A percentile compares a stretch with the other conserved stretches of the same genome.
Evolutionary conservation across 2,329 filamentous ascomycete genomes (phyloP).

Genomic region (Cercospora sp.): DNA sequence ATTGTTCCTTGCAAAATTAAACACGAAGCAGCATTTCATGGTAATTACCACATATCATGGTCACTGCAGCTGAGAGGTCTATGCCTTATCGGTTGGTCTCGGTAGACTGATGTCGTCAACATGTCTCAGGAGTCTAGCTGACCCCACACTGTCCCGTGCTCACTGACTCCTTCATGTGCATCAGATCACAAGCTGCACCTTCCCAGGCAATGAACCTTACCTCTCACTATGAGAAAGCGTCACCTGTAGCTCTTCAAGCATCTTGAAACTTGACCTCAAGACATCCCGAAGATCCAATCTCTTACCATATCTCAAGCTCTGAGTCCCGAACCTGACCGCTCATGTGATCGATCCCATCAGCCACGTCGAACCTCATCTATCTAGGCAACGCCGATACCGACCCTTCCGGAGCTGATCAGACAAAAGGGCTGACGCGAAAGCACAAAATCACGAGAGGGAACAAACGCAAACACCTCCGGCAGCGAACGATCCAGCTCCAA

Average conservation of each 20-base stretch:
- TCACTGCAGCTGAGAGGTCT: neutral
- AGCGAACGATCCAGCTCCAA: neutral
- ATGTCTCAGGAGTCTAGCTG: neutral
- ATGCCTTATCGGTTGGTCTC: neutral
- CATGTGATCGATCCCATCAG: neutral
- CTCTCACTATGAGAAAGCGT: neutral
- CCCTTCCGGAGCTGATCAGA: neutral
- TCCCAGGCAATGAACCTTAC: neutral
- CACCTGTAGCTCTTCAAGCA: neutral
- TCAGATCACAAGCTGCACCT: neutral
- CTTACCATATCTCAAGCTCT: neutral
- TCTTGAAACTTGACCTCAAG: neutral
- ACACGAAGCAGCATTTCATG: neutral
- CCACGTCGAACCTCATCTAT: neutral
- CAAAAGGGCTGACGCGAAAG: neutral
- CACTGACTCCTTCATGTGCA: neutral
- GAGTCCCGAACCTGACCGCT: neutral
- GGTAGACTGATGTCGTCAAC: neutral
- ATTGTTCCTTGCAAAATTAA: neutral
- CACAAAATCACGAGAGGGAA: neutral
- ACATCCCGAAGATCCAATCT: neutral
- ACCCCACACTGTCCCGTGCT: neutral
- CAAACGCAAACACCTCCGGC: neutral
- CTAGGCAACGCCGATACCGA: conserved; percentile 2
- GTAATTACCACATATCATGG: neutral